Evolutionary conservation across 495 filamentous ascomycete species (phyloP).

Genomic region (Cercophora samala): DNA sequence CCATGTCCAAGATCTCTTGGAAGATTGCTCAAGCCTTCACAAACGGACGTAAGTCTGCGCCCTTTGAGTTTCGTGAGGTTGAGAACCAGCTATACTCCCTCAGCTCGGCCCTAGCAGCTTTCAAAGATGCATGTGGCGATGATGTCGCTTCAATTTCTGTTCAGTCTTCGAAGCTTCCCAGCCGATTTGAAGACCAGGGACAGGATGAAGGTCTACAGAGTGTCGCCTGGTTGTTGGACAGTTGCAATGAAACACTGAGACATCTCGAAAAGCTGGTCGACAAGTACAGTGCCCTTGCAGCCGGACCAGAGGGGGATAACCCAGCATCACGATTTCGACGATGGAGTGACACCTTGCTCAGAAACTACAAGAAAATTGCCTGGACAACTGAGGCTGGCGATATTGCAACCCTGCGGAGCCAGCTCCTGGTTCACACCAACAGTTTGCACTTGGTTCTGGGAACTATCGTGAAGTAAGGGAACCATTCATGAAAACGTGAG

Average conservation of each 20-base stretch:
- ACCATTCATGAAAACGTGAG: not conserved
- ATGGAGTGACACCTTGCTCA: conserved; percentile 16
- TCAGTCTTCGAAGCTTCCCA: not conserved
- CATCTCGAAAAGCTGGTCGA: conserved; percentile 22
- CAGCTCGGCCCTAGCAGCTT: conserved; percentile 16
- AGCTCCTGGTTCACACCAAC: conserved; percentile 22
- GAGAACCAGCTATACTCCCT: conserved; percentile 25
- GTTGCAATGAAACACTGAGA: conserved; percentile 18
- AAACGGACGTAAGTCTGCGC: conserved; percentile 18
- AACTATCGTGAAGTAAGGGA: conserved; percentile 17
- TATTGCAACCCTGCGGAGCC: conserved; percentile 18
- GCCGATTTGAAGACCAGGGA: conserved; percentile 5
- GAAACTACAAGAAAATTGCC: conserved; percentile 22
- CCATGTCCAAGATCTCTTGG: conserved; percentile 23
- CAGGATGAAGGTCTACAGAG: not conserved
- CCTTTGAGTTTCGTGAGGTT: conserved; percentile 22
- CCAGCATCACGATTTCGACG: conserved; percentile 13
- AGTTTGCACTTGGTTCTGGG: conserved; percentile 20
- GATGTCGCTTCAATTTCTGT: conserved; percentile 1
- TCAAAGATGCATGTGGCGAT: conserved; percentile 7
- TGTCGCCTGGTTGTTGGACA: conserved; percentile 4
- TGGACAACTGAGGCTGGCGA: conserved; percentile 24
- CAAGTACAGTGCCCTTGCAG: conserved; percentile 6
- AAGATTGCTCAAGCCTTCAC: conserved; percentile 18
- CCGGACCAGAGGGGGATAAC: not conserved